Conservation (phyloP, 805 yeast species). For the Wickerhamiella musiphila region DNA sequence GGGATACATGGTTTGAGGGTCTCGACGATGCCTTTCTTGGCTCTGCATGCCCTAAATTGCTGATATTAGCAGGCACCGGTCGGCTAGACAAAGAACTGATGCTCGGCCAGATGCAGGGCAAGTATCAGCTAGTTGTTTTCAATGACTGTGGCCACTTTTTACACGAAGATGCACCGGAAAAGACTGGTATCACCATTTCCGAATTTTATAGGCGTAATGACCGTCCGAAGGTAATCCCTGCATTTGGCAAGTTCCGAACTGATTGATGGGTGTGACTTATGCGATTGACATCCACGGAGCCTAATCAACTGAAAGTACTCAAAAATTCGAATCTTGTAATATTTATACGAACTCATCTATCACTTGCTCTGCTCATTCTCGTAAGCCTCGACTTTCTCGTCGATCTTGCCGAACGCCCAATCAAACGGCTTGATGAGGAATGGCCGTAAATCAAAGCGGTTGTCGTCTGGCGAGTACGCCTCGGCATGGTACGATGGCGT, state of each 20-base stretch:
- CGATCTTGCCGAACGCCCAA: constrained; percentile 82
- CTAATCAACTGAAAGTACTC: too few species aligned
- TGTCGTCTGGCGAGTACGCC: constrained; percentile 95
- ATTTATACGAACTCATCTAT: constrained; percentile 1
- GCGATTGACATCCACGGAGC: too few species aligned
- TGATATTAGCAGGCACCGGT: constrained; percentile 79
- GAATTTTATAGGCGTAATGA: constrained; percentile 24
- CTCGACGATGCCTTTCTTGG: constrained; percentile 39
- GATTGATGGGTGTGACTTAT: too few species aligned
- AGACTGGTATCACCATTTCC: constrained; percentile 37
- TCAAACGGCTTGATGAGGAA: constrained; percentile 82
- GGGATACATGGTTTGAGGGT: constrained; percentile 68
- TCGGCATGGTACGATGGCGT: constrained; percentile 98
- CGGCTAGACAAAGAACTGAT: constrained; percentile 69
- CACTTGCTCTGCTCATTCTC: constrained; percentile 5
- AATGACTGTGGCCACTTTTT: constrained; percentile 77
- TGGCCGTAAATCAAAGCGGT: constrained; percentile 91
- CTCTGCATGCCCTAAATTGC: constrained; percentile 43
- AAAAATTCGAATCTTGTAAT: too few species aligned
- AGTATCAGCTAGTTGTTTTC: constrained; percentile 72
- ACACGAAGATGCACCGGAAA: constrained; percentile 78
- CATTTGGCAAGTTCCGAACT: constrained; percentile 20
- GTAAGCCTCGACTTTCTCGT: constrained; percentile 36
- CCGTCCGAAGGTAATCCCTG: constrained; percentile 16
- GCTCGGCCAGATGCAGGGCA: constrained; percentile 97